Evolutionary conservation across 2,329 filamentous ascomycete species (phyloP).

Genomic region (Podosphaera aphanis): DNA sequence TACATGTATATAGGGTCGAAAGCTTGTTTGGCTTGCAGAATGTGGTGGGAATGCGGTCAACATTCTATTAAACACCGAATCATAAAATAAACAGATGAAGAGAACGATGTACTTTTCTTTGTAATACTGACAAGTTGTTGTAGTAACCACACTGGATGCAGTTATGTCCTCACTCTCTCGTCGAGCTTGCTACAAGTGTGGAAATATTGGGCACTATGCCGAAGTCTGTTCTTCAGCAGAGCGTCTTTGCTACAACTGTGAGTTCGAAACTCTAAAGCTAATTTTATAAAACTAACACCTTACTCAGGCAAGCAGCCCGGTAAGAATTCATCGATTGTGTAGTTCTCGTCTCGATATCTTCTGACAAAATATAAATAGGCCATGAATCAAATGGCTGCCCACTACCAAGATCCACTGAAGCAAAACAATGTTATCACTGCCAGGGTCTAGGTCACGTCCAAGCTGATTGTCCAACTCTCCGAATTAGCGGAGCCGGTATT

Average conservation of each 20-base stretch:
- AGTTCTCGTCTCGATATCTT: slow-evolving; percentile 1
- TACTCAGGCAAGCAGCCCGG: slow-evolving; percentile 61
- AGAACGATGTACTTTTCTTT: slow-evolving; percentile 15
- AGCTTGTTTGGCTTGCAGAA: too few relatives aligned
- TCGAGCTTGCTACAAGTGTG: slow-evolving; percentile 50
- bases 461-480: slow-evolving; percentile 92
- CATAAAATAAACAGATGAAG: slow-evolving; percentile 14
- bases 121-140: slow-evolving; percentile 18
- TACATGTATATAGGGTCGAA: too few relatives aligned
- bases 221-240: slow-evolving; percentile 96
- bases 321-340: slow-evolving; percentile 16
- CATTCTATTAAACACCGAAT: slow-evolving; percentile 16
- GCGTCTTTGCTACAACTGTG: slow-evolving; percentile 99
- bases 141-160: slow-evolving; percentile 15
- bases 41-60: slow-evolving; percentile 11
- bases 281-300: slow-evolving; percentile 1
- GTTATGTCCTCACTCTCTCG: slow-evolving; percentile 59
- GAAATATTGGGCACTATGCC: slow-evolving; percentile 57
- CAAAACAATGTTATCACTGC: slow-evolving; percentile 99
- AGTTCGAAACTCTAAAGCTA: slow-evolving; percentile 19
- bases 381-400: slow-evolving; percentile 98
- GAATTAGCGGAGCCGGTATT: slow-evolving; percentile 60
- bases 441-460: slow-evolving; percentile 96
- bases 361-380: slow-evolving; percentile 23
- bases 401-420: slow-evolving; percentile 85